These are phyloP conservation scores for Entophlyctis luteolus DNA, from an alignment of 192 early-diverging fungal species.

Conservation along the genomic window DNA sequence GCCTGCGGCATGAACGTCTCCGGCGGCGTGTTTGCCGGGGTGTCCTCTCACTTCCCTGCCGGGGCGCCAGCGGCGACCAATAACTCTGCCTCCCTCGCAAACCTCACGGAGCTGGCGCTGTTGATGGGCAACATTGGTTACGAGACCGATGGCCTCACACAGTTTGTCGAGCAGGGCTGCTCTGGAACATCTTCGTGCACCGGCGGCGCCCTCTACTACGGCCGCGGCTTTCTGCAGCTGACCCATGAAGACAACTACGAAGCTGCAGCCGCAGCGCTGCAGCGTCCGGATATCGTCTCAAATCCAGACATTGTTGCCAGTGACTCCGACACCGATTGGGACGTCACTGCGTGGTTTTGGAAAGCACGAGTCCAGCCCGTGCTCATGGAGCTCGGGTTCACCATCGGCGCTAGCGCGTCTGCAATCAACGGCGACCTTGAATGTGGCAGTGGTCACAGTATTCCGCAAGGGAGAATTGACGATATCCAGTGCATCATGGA, in stretches of 20 bases:
- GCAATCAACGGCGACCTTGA: conserved; percentile 17
- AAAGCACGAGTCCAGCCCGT: neutral
- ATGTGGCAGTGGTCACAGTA: no score
- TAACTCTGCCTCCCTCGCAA: neutral
- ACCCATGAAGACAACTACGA: conserved; percentile 8
- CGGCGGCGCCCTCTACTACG: conserved; percentile 16
- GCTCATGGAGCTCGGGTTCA: neutral
- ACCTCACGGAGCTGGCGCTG: conserved; percentile 8
- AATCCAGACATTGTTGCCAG: conserved; percentile 4
- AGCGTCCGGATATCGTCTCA: neutral
- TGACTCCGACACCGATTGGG: conserved; percentile 2
- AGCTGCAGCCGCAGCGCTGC: neutral
- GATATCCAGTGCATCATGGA: no score
- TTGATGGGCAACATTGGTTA: conserved; percentile 16
- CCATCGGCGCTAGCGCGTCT: neutral
- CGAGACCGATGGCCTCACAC: neutral
- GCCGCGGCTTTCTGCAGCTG: conserved; percentile 18
- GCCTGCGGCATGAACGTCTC: conserved; percentile 5
- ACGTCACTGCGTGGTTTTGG: conserved; percentile 16
- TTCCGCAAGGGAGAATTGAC: no score
- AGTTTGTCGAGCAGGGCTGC: neutral
- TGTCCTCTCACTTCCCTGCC: no score
- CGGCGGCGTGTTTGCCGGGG: neutral
- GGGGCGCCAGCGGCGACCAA: neutral
- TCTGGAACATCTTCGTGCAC: conserved; percentile 3